These are phyloP conservation scores for Athelia psychrophila DNA, from an alignment of 1,284 basidiomycete genomes.

Conservation along the genomic window DNA sequence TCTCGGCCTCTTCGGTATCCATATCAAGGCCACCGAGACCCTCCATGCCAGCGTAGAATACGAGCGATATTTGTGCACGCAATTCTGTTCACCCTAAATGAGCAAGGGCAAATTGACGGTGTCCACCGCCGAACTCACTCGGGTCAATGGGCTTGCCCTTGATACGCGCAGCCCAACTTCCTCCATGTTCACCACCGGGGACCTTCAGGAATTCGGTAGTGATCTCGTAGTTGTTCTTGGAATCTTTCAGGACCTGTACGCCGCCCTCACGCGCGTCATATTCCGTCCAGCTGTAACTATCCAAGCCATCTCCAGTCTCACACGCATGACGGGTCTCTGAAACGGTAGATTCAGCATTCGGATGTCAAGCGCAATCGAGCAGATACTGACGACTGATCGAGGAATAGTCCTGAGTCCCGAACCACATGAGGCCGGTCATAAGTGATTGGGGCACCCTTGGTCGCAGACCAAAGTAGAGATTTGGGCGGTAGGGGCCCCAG, in stretches of 20 bases:
- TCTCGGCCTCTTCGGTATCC: slow-evolving; percentile 71
- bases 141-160: slow-evolving; percentile 77
- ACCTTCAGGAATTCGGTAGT: slow-evolving; percentile 86
- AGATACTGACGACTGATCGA: slow-evolving; percentile 58
- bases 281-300: slow-evolving; percentile 83
- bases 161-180: slow-evolving; percentile 89
- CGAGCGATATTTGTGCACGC: slow-evolving; percentile 66
- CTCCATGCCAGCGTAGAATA: slow-evolving; percentile 88
- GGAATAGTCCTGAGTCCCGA: slow-evolving; percentile 79
- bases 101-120: not conserved
- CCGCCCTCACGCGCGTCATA: slow-evolving; percentile 87
- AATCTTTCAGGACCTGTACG: slow-evolving; percentile 81
- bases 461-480: slow-evolving; percentile 90
- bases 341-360: slow-evolving; percentile 8
- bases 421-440: slow-evolving; percentile 92
- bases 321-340: slow-evolving; percentile 85
- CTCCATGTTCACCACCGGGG: slow-evolving; percentile 74
- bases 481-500: slow-evolving; percentile 91
- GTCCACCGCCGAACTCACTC: slow-evolving; percentile 39
- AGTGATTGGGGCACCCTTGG: slow-evolving; percentile 84
- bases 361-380: not conserved
- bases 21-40: slow-evolving; percentile 81
- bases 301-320: slow-evolving; percentile 81
- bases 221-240: slow-evolving; percentile 79
- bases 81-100: slow-evolving; percentile 28